Evolutionary conservation across 108 stramenopile genomes (phyloP).

Genomic region (Stephanodiscus triporus): DNA sequence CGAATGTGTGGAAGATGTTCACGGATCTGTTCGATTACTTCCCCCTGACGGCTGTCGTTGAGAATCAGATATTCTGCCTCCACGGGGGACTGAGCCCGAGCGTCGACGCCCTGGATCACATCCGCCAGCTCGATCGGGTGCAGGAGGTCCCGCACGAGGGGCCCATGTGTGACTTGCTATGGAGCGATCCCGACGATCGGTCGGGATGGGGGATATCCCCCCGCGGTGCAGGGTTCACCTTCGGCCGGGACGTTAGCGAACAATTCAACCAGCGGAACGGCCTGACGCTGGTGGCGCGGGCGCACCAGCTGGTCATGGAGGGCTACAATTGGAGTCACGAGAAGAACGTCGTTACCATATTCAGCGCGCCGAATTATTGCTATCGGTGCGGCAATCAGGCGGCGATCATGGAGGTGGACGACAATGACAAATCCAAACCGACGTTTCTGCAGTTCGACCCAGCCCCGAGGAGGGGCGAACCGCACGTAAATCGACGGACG

Average conservation of each 20-base stretch:
- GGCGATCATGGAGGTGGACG: constrained; percentile 98
- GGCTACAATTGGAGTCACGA: constrained; percentile 99
- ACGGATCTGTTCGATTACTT: constrained; percentile 98
- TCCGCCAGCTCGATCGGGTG: constrained; percentile 93
- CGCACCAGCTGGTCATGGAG: constrained; percentile 96
- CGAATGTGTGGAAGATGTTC: constrained; percentile 98
- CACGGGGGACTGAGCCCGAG: constrained; percentile 97
- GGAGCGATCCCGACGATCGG: constrained; percentile 98
- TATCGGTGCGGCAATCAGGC: constrained; percentile 99
- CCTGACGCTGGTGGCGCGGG: constrained; percentile 79
- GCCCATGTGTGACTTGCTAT: constrained; percentile 97
- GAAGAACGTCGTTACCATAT: constrained; percentile 95
- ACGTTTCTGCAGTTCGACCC: constrained; percentile 96
- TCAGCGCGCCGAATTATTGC: constrained; percentile 99
- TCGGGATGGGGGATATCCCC: constrained; percentile 96
- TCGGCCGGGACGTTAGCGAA: constrained; percentile 89
- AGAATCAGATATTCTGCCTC: constrained; percentile 93
- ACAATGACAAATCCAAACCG: constrained; percentile 65
- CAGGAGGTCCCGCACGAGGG: constrained; percentile 99
- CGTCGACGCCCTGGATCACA: constrained; percentile 96
- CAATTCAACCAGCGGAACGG: constrained; percentile 92
- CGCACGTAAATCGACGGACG: constrained; percentile 89
- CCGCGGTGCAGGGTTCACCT: constrained; percentile 97
- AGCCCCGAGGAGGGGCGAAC: constrained; percentile 96
- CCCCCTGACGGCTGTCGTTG: constrained; percentile 94